Conservation (phyloP, 148 eudicot genomes). For the Drosera capensis region DNA sequence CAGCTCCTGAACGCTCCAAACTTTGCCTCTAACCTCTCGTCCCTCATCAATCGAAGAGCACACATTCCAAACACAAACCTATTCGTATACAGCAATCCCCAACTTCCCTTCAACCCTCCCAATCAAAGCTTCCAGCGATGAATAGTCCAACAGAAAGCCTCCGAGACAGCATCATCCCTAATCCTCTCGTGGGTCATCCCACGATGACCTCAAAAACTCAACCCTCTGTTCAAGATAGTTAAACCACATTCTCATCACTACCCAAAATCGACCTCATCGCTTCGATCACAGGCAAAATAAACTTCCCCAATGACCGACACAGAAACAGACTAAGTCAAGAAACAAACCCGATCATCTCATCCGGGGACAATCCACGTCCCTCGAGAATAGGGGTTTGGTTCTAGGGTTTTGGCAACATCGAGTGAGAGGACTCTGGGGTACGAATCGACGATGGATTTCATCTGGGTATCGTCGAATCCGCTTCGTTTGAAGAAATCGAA, state of each 20-base stretch:
- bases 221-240: not conserved
- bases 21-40: slow-evolving; percentile 7
- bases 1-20: slow-evolving; percentile 9
- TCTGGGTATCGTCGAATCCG: slow-evolving; percentile 15
- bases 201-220: slow-evolving; percentile 2
- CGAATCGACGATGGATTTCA: slow-evolving; percentile 12
- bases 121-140: slow-evolving; percentile 3
- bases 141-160: not conserved
- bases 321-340: slow-evolving; percentile 2
- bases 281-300: slow-evolving; percentile 8
- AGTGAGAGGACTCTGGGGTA: slow-evolving; percentile 11
- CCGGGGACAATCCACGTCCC: slow-evolving; percentile 19
- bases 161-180: not conserved
- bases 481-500: slow-evolving; percentile 11
- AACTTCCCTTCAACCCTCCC: slow-evolving; percentile 5
- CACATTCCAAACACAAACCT: slow-evolving; percentile 6
- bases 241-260: slow-evolving; percentile 6
- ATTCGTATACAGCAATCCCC: not conserved
- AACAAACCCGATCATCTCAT: slow-evolving; percentile 5
- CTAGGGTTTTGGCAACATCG: slow-evolving; percentile 22
- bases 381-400: slow-evolving; percentile 20
- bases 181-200: slow-evolving; percentile 5
- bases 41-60: slow-evolving; percentile 3
- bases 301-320: not conserved
- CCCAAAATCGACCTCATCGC: slow-evolving; percentile 4